Percentiles rank a stretch among this genome's conserved stretches.
Conservation (phyloP, 768 basidiomycete genomes). For the Trametopsis cervina region DNA sequence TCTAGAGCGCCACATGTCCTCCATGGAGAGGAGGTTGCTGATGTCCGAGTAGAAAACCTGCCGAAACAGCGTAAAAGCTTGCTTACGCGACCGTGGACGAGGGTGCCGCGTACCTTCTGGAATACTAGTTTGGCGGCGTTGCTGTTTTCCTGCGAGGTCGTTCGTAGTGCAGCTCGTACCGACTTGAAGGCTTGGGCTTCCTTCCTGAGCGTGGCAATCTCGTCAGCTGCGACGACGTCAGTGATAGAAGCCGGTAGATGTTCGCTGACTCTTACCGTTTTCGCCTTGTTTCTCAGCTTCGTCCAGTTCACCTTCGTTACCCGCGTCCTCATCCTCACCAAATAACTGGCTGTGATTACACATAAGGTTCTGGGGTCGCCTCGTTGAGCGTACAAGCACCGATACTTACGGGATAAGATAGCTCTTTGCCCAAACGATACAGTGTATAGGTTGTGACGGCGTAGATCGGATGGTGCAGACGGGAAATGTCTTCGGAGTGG, state of each 20-base stretch:
- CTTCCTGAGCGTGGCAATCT: constrained; percentile 84
- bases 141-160: constrained; percentile 23
- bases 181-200: constrained; percentile 83
- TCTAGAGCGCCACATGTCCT: constrained; percentile 94
- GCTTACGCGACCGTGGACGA: neutral
- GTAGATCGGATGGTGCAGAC: constrained; percentile 98
- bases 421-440: constrained; percentile 98
- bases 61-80: neutral
- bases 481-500: constrained; percentile 89
- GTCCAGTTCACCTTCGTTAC: constrained; percentile 60
- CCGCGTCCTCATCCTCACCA: constrained; percentile 85
- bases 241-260: neutral
- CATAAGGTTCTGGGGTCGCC: neutral
- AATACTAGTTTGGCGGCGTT: constrained; percentile 70
- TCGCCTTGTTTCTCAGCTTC: constrained; percentile 91
- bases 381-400: neutral
- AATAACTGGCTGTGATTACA: constrained; percentile 80
- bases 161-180: constrained; percentile 67
- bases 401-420: constrained; percentile 81
- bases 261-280: constrained; percentile 52
- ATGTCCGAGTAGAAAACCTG: constrained; percentile 91
- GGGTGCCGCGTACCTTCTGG: constrained; percentile 55
- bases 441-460: constrained; percentile 95
- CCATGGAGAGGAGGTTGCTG: constrained; percentile 82
- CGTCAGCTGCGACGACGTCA: constrained; percentile 54